phyloP scores from a whole-genome alignment of 2,329 filamentous ascomycete genomes.

The Penicillium sp. region DNA sequence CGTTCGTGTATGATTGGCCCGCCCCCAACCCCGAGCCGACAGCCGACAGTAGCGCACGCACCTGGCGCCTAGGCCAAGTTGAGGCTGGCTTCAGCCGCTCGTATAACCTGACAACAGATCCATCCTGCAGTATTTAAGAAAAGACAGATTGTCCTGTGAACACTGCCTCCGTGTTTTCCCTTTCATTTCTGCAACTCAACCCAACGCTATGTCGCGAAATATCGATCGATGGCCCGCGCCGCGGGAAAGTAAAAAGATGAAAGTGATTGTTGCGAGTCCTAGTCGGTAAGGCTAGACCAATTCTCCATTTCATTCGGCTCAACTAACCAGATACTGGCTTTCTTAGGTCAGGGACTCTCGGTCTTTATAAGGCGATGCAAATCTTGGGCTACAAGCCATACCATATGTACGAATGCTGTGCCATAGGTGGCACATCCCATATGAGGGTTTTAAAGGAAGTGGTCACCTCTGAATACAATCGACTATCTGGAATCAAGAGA shows the following conservation, averaged over 20 bases:
- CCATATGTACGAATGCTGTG: constrained; percentile 19
- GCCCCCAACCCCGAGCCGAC: too few species aligned
- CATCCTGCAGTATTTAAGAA: not conserved
- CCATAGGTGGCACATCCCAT: constrained; percentile 8
- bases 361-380: constrained; percentile 21
- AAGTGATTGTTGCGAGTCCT: constrained; percentile 23
- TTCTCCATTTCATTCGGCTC: not conserved
- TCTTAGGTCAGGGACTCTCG: constrained; percentile 23
- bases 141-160: too few species aligned
- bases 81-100: not conserved
- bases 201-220: constrained; percentile 18
- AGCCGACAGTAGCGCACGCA: not conserved
- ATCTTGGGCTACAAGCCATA: constrained; percentile 26
- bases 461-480: constrained; percentile 19
- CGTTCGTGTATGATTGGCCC: not conserved
- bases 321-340: not conserved
- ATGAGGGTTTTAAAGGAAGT: constrained; percentile 19
- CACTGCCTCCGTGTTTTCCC: not conserved
- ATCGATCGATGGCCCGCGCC: constrained; percentile 20
- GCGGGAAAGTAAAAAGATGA: constrained; percentile 16
- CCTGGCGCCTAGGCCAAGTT: not conserved
- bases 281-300: constrained; percentile 17
- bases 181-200: not conserved
- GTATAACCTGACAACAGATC: not conserved
- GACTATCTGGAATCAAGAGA: constrained; percentile 15